Base-by-base conservation (phyloP, 1,139 yeast species). In the Hansenula sp. region DNA sequence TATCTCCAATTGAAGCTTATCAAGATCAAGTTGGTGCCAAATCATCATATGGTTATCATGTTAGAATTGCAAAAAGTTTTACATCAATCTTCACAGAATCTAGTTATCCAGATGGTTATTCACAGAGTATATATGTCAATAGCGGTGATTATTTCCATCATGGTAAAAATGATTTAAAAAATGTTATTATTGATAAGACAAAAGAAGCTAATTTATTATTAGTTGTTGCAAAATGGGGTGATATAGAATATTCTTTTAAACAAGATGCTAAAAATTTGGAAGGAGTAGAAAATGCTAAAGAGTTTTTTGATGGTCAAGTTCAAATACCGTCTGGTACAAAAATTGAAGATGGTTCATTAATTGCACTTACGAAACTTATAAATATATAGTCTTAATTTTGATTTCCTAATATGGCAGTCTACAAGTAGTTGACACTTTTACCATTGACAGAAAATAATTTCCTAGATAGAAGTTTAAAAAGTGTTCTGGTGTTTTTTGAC, bases 1-100 rank as follows among this genome's bases (percentile, higher is more conserved):
- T 86, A 0, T 76, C 90, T 1, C 89, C 95, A 4, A 51, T 65
- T 16, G 78, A 75, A 38, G 95, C 95, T 0, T 87, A 86, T 56
- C 86, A 85, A 4, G 64, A 61, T 17, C 60, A 57, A 36, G 63
- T 68, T 5, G 89, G 89, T 0, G 73, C 75, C 29, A 73, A 72
- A 45, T 68, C 77, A 8, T 68, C 82, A 6, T 85, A 80, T 60
- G 96, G 95, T 0, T 89, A 84, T 60, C 77, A 73, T 45, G 90
- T 89, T 3, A 69, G 97, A 43, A 64, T 82, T 16, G 86, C 85
- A 3, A 67, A 68, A 38, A 59, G 66, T 11, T 80, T 88, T 53
- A 75, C 79, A 36, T 68, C 78, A 16, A 64, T 89, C 0, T 89
- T 87, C 61, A 82, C 94, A 9, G 86, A 83, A 53, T 71, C 84